Evolutionary conservation across 352 stramenopile genomes (phyloP), one percentile per base, ranked within the genome.

Genomic region (Phytophthora citrophthora): DNA sequence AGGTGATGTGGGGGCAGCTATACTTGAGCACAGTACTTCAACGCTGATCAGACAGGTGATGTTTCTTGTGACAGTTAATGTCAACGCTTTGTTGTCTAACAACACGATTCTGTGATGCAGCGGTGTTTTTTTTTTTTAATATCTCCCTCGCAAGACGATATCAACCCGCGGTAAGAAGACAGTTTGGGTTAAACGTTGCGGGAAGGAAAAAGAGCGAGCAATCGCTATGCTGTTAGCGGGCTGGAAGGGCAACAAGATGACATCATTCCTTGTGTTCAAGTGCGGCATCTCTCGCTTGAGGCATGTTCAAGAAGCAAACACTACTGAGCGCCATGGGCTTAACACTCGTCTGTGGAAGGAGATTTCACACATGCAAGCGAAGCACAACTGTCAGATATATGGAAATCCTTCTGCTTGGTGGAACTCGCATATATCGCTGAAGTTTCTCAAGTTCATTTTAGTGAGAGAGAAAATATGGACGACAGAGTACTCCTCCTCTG

Each of bases 51-150:
- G 29, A 55, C 49, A 36, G 49, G 49, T 52, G 20, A 20, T 20
- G 20, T 20, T 20, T 20, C 20, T 20, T 20, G 20, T 20, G 20
- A 20, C 20, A 20, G 20, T 20, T 20, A 20, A 38, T 40, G 34
- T 4, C 8, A 39, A 7, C 29, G 15, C 27, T 40, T n/a, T 40
- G n/a, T 40, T 20, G 20, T 20, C 20, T 20, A 20, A 20, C 20
- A 20, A 20, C 1, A 20, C 20, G 20, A 20, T 20, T 20, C 20
- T 20, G 20, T 20, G 20, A n/a, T 5, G 20, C 34, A 60, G 47
- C 29, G 5, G 61, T 70, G 3, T 60, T 54, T 6, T 70, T 70
- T 12, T 29, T n/a, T n/a, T n/a, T n/a, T n/a, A 64, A 18, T 70
- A 70, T 41, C 10, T 65, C 0, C 61, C 54, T 0, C 46, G 29